Base-by-base conservation (phyloP, 768 basidiomycete species). In the Leccinum uliginosum region DNA sequence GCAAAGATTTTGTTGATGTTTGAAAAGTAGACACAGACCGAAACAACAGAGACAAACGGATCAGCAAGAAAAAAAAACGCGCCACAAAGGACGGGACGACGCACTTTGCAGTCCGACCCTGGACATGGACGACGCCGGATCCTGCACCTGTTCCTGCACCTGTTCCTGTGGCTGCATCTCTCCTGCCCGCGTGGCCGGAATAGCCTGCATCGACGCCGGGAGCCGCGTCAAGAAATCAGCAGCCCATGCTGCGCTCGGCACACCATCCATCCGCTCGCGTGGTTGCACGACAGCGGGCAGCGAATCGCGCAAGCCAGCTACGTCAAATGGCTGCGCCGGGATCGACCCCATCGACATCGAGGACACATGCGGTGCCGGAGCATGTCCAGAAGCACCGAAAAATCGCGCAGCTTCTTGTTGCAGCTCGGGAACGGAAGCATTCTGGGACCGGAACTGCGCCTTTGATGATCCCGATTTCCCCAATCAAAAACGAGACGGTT, bases 371-470 rank as follows among this genome's bases (percentile, higher is more conserved):
- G 57, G 64, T n/a, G 57, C 70, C 60, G 63, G 69, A 32, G 54
- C 59, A 14, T 58, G 57, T 15, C 60, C 61, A 29, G 64, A 60
- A 30, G 64, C 56, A 34, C 78, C 75, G 68, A 91, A 90, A 76
- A 93, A 92, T 43, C 75, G 81, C 15, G 85, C 77, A 5, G 85
- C 88, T 65, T 91, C 89, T 68, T 85, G 80, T 58, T 81, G 80
- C 52, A 80, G 70, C 40, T 74, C 75, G 29, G 73, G 69, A 34
- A 74, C 59, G 38, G 73, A 71, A 26, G 70, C 52, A 50, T 75
- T 73, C 50, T 82, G 81, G 10, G 85, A 79, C 51, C 85, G 83
- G 70, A 91, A 90, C 50, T 56, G 62, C 3, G 69, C 68, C 87
- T 30, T 30, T 90, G 55, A 17, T 19, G 45, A 23, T 45, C n/a